Conservation (phyloP, 73 alveolate species). For the Tetrahymena malaccensis region DNA sequence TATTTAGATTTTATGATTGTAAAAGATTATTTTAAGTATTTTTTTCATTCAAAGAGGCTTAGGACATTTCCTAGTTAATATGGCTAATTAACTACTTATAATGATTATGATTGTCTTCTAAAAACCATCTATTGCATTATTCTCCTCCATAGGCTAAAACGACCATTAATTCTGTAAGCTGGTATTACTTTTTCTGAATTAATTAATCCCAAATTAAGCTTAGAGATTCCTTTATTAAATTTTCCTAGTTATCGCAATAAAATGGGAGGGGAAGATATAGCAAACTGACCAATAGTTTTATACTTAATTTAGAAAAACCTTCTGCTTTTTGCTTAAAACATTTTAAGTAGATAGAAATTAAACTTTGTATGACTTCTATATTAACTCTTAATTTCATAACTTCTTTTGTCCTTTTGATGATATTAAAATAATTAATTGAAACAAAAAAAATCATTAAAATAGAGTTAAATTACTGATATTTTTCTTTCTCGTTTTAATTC, state of each 20-base stretch:
- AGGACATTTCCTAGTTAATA: neutral
- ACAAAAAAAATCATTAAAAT: neutral
- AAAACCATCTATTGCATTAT: neutral
- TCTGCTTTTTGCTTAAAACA: neutral
- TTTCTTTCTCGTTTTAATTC: neutral
- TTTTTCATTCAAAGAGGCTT: neutral
- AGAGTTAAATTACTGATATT: neutral
- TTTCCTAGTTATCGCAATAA: neutral
- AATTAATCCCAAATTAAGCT: neutral
- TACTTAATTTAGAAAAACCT: neutral
- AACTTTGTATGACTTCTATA: neutral
- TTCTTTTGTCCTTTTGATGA: neutral
- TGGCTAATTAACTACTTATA: neutral
- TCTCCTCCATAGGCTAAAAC: neutral
- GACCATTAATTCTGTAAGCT: neutral
- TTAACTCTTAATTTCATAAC: neutral
- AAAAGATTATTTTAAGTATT: neutral
- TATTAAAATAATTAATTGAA: neutral
- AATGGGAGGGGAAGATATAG: neutral
- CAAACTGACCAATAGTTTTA: neutral
- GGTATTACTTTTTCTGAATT: neutral
- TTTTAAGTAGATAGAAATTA: neutral
- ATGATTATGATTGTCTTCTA: neutral
- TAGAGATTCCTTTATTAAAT: neutral
- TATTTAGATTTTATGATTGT: neutral